Conservation (phyloP, 441 rosid genomes). For the Brassica hybrid region DNA sequence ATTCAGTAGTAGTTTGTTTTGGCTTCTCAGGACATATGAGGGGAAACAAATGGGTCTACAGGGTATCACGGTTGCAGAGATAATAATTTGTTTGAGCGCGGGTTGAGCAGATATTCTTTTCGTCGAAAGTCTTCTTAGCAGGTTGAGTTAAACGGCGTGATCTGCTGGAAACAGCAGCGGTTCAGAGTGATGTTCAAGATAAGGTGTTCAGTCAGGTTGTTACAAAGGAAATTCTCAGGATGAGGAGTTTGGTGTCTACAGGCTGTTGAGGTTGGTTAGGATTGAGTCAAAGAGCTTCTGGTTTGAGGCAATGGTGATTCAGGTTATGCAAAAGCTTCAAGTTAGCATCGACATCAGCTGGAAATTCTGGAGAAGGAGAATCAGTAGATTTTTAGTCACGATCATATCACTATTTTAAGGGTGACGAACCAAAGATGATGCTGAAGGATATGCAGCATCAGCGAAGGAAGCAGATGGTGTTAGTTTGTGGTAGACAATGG, state of each 20-base stretch:
- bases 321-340: not conserved
- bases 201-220: not conserved
- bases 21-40: not conserved
- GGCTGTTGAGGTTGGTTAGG: not conserved
- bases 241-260: not conserved
- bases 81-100: not conserved
- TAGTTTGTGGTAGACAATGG: not conserved
- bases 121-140: not conserved
- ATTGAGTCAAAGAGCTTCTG: not conserved
- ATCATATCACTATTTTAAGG: not conserved
- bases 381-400: not conserved
- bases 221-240: not conserved
- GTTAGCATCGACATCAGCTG: not conserved
- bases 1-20: not conserved
- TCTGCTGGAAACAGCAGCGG: not conserved
- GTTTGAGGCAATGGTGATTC: not conserved
- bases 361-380: not conserved
- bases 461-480: not conserved
- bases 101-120: too few species aligned
- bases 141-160: not conserved
- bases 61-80: not conserved
- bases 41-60: not conserved
- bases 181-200: not conserved
- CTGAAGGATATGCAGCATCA: not conserved
- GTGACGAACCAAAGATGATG: not conserved